A percentile compares a stretch with the other conserved stretches of the same genome.
Conservation (phyloP, 768 basidiomycete species). For the Naganishia vishniacii region DNA sequence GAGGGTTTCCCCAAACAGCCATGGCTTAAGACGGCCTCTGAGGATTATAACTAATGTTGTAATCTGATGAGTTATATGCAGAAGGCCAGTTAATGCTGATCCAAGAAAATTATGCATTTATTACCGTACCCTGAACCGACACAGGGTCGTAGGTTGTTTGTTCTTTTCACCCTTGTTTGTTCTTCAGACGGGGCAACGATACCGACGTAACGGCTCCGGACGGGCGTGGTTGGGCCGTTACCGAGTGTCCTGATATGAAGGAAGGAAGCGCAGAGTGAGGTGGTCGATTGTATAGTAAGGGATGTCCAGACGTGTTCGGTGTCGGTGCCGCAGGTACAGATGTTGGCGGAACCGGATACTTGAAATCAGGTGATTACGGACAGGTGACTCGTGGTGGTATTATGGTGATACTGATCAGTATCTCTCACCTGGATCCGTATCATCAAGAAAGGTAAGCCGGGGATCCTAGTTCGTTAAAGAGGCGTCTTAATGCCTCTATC, state of each 20-base stretch:
- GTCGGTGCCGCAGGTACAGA: conserved; percentile 80
- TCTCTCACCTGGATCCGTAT: conserved; percentile 58
- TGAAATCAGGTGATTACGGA: conserved; percentile 86
- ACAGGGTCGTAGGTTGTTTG: conserved; percentile 39
- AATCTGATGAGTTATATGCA: conserved; percentile 33
- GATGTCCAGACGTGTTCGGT: conserved; percentile 80
- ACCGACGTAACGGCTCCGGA: too few species aligned
- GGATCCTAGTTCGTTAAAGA: too few species aligned
- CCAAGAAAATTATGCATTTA: conserved; percentile 33
- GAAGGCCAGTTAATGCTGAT: conserved; percentile 22
- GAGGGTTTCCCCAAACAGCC: conserved; percentile 24
- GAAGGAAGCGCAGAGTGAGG: conserved; percentile 65
- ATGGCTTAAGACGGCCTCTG: conserved; percentile 34
- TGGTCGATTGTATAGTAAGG: conserved; percentile 65
- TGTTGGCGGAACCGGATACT: conserved; percentile 91
- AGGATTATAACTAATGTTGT: conserved; percentile 30
- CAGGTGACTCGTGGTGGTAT: conserved; percentile 52
- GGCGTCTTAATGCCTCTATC: too few species aligned
- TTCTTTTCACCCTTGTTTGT: too few species aligned
- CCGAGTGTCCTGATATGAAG: conserved; percentile 70
- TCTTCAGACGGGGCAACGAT: too few species aligned
- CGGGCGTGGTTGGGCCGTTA: conserved; percentile 61
- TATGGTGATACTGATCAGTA: not conserved
- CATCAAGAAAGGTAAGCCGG: conserved; percentile 62
- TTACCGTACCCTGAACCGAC: conserved; percentile 41